A percentile compares a stretch with the other conserved stretches of the same genome.
phyloP scores from a whole-genome alignment of 768 basidiomycete species.

The Leucocoprinus sp. region DNA sequence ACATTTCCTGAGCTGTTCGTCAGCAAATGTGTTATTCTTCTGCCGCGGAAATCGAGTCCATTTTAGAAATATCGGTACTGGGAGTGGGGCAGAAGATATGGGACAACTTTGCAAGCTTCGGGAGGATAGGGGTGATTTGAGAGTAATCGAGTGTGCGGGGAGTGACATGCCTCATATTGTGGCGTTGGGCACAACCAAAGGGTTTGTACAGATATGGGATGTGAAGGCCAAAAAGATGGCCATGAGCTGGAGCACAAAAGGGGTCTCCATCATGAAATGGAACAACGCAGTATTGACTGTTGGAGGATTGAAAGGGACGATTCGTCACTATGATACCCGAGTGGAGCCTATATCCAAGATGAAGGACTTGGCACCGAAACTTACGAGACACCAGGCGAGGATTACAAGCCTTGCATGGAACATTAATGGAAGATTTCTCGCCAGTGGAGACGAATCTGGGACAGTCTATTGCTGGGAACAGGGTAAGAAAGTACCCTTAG shows the following conservation, averaged over 20 bases:
- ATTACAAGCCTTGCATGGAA: constrained; percentile 66
- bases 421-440: constrained; percentile 54
- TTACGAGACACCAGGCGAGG: constrained; percentile 59
- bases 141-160: constrained; percentile 33
- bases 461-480: constrained; percentile 73
- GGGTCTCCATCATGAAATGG: constrained; percentile 61
- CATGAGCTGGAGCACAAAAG: constrained; percentile 46
- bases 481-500: constrained; percentile 41
- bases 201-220: constrained; percentile 48
- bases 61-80: constrained; percentile 34
- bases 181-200: constrained; percentile 54
- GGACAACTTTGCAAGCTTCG: constrained; percentile 43
- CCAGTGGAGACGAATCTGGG: constrained; percentile 72
- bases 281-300: constrained; percentile 31
- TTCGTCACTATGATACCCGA: constrained; percentile 68
- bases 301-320: constrained; percentile 25
- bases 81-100: constrained; percentile 29
- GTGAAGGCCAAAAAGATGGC: constrained; percentile 22
- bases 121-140: constrained; percentile 37
- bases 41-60: constrained; percentile 48
- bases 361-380: constrained; percentile 56
- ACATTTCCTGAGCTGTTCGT: constrained; percentile 34
- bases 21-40: constrained; percentile 37
- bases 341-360: constrained; percentile 38
- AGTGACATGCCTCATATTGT: constrained; percentile 31